These are phyloP conservation scores for Nymphaea thermarum DNA, from an alignment of 164 flowering plant genomes.

Conservation along the genomic window DNA sequence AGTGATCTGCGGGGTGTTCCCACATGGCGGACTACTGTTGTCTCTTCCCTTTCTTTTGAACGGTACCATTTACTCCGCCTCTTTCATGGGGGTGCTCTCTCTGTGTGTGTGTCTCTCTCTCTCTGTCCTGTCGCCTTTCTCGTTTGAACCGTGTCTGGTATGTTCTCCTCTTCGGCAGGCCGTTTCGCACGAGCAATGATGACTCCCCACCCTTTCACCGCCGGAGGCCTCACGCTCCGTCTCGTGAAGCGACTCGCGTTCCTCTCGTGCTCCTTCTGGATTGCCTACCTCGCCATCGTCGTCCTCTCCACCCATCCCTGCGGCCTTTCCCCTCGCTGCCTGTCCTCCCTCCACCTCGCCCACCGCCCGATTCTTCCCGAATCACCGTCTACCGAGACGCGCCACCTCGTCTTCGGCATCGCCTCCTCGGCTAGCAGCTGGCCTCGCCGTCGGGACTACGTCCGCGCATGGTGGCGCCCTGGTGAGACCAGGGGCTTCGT, in stretches of 20 bases:
- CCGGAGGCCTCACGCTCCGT: too few relatives aligned
- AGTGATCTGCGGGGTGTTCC: too few relatives aligned
- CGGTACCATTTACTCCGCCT: too few relatives aligned
- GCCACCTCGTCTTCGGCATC: constrained; percentile 56
- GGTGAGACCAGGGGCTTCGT: constrained; percentile 35
- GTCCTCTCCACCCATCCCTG: background rate
- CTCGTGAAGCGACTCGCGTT: background rate
- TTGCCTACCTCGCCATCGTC: background rate
- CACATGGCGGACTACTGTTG: too few relatives aligned
- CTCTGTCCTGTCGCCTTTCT: too few relatives aligned
- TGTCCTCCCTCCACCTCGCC: background rate
- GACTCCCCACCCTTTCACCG: too few relatives aligned
- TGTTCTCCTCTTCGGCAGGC: too few relatives aligned
- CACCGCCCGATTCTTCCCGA: background rate
- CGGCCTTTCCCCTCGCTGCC: background rate
- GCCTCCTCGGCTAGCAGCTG: constrained; percentile 51
- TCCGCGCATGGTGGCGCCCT: constrained; percentile 56
- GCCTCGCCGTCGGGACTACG: constrained; percentile 25
- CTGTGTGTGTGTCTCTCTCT: too few relatives aligned
- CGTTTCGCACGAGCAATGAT: too few relatives aligned
- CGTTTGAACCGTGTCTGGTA: too few relatives aligned
- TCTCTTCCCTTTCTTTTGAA: too few relatives aligned
- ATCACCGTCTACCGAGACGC: background rate
- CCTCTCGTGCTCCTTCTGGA: background rate
- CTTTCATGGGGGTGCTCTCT: too few relatives aligned